Conservation (phyloP, 257 asterid genomes). For the Orobanche coerulescens region DNA sequence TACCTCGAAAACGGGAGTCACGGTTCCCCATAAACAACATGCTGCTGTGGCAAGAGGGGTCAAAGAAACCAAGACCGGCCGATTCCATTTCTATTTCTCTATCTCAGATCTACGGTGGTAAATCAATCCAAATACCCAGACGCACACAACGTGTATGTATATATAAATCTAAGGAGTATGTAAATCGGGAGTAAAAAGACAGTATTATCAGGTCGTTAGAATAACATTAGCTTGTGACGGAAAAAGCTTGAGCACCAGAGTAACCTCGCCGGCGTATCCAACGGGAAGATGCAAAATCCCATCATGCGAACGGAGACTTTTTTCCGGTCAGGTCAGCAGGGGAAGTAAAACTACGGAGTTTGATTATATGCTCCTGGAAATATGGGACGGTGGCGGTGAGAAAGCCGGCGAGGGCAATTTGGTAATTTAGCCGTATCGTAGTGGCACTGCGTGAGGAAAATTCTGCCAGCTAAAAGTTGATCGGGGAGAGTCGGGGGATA, state of each 20-base stretch:
- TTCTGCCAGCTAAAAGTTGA: conserved; percentile 40
- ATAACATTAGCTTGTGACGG: conserved; percentile 96
- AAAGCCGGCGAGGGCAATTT: conserved; percentile 23
- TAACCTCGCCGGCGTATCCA: conserved; percentile 89
- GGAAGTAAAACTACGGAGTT: background rate
- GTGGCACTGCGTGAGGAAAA: conserved; percentile 13
- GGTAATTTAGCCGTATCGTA: conserved; percentile 11
- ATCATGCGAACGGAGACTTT: conserved; percentile 52
- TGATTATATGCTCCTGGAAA: background rate
- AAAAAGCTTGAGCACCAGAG: conserved; percentile 99
- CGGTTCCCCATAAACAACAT: conserved; percentile 61
- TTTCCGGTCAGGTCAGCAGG: conserved; percentile 46
- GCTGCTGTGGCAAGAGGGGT: conserved; percentile 60
- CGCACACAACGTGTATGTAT: conserved; percentile 24
- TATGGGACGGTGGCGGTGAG: conserved; percentile 9
- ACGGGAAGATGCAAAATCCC: conserved; percentile 91
- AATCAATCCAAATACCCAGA: conserved; percentile 17
- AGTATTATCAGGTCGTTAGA: conserved; percentile 33
- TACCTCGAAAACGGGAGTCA: conserved; percentile 70
- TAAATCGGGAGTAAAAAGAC: conserved; percentile 8
- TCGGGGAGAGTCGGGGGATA: conserved; percentile 20
- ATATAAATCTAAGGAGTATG: conserved; percentile 1
- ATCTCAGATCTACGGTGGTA: conserved; percentile 30
- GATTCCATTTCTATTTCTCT: conserved; percentile 48
- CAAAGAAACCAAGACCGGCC: conserved; percentile 71